A percentile compares a stretch with the other conserved stretches of the same genome.
These are phyloP conservation scores for Marchantia paleacea DNA, from an alignment of 225 moss, liverwort and hornwort genomes.

Conservation along the genomic window DNA sequence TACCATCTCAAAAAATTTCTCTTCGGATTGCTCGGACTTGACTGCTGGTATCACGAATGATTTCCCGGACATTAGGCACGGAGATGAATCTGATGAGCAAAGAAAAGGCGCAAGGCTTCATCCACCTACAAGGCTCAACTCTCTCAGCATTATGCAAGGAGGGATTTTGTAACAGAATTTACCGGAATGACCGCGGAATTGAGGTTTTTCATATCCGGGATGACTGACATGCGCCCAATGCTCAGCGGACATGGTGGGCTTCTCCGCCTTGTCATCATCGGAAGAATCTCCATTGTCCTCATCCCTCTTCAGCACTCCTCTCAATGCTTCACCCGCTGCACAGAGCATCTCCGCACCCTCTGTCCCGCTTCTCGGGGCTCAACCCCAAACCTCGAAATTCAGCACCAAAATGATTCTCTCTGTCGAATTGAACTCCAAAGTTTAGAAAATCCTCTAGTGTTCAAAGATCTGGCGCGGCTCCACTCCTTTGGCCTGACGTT, in stretches of 20 bases:
- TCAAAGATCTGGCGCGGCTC: no score
- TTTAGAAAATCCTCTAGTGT: no score
- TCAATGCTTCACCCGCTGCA: slow-evolving; percentile 5
- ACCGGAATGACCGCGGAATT: not conserved
- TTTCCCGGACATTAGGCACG: no score
- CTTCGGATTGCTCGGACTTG: not conserved
- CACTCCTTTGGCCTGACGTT: no score
- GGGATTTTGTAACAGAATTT: not conserved
- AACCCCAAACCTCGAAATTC: no score
- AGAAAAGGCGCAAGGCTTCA: not conserved
- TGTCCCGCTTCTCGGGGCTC: no score
- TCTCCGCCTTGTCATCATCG: slow-evolving; percentile 3
- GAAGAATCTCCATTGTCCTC: not conserved
- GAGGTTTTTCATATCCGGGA: slow-evolving; percentile 20
- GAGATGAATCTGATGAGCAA: not conserved
- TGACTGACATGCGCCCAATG: slow-evolving; percentile 39
- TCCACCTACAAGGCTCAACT: not conserved
- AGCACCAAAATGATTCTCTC: no score
- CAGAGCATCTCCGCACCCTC: not conserved
- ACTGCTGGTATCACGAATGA: not conserved
- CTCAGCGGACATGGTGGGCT: slow-evolving; percentile 32
- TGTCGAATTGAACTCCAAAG: no score
- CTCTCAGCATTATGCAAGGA: not conserved
- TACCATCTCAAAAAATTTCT: not conserved
- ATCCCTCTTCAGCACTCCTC: not conserved